phyloP scores from a whole-genome alignment of 305 asterid genomes.

The Fraxinus floribunda region DNA sequence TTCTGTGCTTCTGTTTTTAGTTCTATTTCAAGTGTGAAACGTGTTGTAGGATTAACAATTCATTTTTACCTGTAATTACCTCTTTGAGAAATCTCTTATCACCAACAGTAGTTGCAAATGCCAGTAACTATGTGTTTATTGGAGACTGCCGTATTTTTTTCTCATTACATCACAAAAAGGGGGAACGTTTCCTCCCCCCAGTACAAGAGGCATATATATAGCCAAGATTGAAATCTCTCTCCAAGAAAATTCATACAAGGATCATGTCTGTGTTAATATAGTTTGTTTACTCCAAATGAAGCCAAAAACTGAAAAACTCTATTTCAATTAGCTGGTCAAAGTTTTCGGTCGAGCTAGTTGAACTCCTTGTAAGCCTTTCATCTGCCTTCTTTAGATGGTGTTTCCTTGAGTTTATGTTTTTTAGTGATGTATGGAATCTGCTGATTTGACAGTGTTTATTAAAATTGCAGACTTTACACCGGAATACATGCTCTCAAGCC shows the following conservation, averaged over 20 bases:
- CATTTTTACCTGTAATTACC: not conserved
- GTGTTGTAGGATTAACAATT: not conserved
- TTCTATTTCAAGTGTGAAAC: not conserved
- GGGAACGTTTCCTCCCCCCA: not conserved
- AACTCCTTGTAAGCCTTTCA: not conserved
- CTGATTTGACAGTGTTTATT: not conserved
- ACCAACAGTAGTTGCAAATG: not conserved
- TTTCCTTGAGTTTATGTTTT: not conserved
- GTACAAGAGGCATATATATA: not conserved
- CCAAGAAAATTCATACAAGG: not conserved
- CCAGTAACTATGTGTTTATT: not conserved
- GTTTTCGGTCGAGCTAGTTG: not conserved
- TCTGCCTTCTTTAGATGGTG: not conserved
- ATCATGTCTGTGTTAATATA: not conserved
- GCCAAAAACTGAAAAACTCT: not conserved
- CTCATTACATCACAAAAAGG: no score
- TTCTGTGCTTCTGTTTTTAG: not conserved
- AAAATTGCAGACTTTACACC: conserved; percentile 61
- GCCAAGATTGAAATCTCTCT: not conserved
- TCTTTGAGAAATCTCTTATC: not conserved
- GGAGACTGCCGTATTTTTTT: not conserved
- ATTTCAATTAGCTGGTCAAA: not conserved
- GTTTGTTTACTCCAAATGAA: not conserved
- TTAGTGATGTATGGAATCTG: not conserved
- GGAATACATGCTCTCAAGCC: conserved; percentile 70